Base-by-base conservation (phyloP, 176 grass and related monocot genomes). In the barley (Hordeum vulgare) region DNA sequence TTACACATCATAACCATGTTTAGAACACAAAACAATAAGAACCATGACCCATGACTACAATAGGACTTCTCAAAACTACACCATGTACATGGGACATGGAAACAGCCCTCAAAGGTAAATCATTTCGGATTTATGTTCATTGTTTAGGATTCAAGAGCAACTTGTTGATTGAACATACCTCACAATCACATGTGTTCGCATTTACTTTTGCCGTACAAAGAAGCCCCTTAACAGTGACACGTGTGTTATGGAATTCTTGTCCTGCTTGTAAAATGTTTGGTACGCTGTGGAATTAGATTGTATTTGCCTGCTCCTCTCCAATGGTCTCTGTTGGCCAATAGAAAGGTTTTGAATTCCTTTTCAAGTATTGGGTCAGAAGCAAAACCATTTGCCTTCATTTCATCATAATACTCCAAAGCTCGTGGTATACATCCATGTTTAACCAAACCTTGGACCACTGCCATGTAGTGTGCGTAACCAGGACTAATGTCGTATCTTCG, bases 361-460 rank as follows among this genome's bases (percentile, higher is more conserved):
- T 98, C 93, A 56, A 95, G 86, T 74, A 89, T 88, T 76, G 70
- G 74, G 85, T 98, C 96, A 36, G 89, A 72, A 54, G 83, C 24
- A 88, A 89, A 98, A 42, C 96, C 93, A 35, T 77, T 95, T 45
- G 47, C 85, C 78, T 86, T 91, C 96, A 98, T 98, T 78, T 95
- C 93, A 80, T 95, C 85, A 39, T 98, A 91, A 83, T 90, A 95
- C 57, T 95, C 89, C 28, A 98, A 85, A 63, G 96, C 93, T 90
- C 92, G 93, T 81, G 76, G 72, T 45, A 93, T 51, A 71, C 89
- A 98, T 77, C 89, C 87, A 61, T 90, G 86, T 73, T 91, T 91
- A 39, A 90, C 63, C 89, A 95, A 90, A 29, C 93, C 93, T 86
- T 93, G 72, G 24, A 98, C 70, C 61, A 93, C 11, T 80, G 74